Base-by-base conservation (phyloP, 768 basidiomycete species). In the Pisolithus microcarpus region DNA sequence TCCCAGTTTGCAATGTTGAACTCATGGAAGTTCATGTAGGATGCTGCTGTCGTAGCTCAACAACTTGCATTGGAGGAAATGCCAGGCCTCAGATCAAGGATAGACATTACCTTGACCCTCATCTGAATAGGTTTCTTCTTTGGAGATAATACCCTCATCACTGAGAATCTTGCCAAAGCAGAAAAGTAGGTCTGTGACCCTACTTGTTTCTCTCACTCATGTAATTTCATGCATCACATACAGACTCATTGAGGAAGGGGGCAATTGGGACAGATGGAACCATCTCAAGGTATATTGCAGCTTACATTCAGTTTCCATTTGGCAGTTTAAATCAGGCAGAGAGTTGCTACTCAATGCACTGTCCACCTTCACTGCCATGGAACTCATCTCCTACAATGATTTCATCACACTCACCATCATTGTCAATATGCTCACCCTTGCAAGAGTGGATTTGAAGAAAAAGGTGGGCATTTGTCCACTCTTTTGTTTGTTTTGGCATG, bases 191-290 rank as follows among this genome's bases (percentile, higher is more conserved):
- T 75, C 21, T 4, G 11, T 31, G 78, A 11, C 31, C 10, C 10
- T 13, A 34, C 4, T 11, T 56, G 84, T 75, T 34, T 34, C 1
- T 11, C 31, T 34, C 31, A 19, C 18, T 28, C 7, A 43, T 43
- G 31, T 11, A 34, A 15, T 21, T 38, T 18, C 16, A 38, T 30
- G 28, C 28, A 30, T 9, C 28, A 7, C 8, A 30, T 7, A 19
- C 62, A 93, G 91, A 50, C 75, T 96, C 40, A 87, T 96, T 47
- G 93, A 97, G 60, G 80, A 91, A 65, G 95, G 95, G 1, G 95
- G 95, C 43, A 95, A 99, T 70, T 99, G 95, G 95, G 95, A 99
- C 66, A 77, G 95, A 49, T 81, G 93, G 37, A 98, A 34, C 13
- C 31, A 11, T 13, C 31, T 34, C 4, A 34, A 34, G 10, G 31